Percentiles rank a stretch among this genome's conserved stretches.
These are phyloP conservation scores for Microsporum ferrugineum DNA, from an alignment of 2,329 filamentous ascomycete genomes.

Conservation along the genomic window DNA sequence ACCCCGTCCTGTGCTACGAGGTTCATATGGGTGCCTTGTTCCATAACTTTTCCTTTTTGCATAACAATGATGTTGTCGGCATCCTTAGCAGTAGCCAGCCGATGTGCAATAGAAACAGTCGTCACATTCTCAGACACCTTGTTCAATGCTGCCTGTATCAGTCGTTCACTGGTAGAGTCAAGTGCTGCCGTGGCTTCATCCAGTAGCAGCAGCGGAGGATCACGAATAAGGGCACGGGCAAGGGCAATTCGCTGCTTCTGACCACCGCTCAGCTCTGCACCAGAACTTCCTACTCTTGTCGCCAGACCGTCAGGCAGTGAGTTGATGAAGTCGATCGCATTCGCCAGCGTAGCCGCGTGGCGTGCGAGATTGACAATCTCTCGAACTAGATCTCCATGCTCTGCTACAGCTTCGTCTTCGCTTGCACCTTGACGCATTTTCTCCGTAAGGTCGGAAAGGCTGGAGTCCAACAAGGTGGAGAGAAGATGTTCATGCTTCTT, in stretches of 20 bases:
- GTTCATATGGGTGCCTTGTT: constrained; percentile 25
- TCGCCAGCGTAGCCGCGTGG: constrained; percentile 20
- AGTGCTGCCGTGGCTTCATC: constrained; percentile 30
- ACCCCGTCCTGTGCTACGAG: constrained; percentile 28
- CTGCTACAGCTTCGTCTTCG: constrained; percentile 18
- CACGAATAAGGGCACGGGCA: constrained; percentile 69
- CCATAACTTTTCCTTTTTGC: constrained; percentile 23
- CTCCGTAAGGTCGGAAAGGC: constrained; percentile 19
- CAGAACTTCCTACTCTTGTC: constrained; percentile 27
- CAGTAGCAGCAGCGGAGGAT: constrained; percentile 60
- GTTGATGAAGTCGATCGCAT: constrained; percentile 22
- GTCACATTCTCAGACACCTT: constrained; percentile 23
- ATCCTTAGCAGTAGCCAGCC: constrained; percentile 26
- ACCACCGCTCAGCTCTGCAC: constrained; percentile 44
- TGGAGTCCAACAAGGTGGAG: constrained; percentile 19
- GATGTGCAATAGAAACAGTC: constrained; percentile 29
- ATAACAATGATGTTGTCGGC: constrained; percentile 31
- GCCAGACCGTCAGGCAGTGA: constrained; percentile 18
- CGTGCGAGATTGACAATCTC: constrained; percentile 23
- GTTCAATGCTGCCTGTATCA: constrained; percentile 25
- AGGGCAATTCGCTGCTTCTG: constrained; percentile 88
- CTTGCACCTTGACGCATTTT: constrained; percentile 19
- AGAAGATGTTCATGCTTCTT: constrained; percentile 19
- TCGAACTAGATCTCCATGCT: constrained; percentile 16
- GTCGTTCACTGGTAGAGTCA: constrained; percentile 26